phyloP scores from a whole-genome alignment of 2,329 filamentous ascomycete species.

The Penicillium sclerotigenum region DNA sequence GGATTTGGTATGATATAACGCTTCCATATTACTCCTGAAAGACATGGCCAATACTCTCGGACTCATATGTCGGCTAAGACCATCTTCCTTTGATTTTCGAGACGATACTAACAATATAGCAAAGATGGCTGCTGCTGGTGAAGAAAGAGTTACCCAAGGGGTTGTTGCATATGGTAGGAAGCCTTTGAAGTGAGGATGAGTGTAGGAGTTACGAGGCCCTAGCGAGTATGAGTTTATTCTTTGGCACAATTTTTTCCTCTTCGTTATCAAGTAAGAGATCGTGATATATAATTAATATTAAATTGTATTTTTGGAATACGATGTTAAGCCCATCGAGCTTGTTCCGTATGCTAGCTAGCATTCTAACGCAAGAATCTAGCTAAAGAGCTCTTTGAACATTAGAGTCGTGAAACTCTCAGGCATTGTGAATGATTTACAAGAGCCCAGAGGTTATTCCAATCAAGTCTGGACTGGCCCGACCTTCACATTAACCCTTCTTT shows the following conservation, averaged over 20 bases:
- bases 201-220: background rate
- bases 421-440: no score
- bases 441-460: background rate
- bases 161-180: constrained; percentile 8
- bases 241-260: background rate
- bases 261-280: background rate
- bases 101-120: background rate
- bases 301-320: background rate
- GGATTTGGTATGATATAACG: constrained; percentile 7
- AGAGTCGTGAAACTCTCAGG: background rate
- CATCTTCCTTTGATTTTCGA: background rate
- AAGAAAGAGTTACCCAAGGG: constrained; percentile 4
- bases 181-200: background rate
- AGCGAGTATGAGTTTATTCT: background rate
- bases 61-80: background rate
- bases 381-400: background rate
- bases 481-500: constrained; percentile 34
- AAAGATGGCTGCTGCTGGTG: constrained; percentile 7
- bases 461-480: constrained; percentile 47
- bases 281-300: background rate
- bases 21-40: background rate
- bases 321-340: background rate
- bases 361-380: background rate
- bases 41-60: background rate
- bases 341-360: background rate